Conservation (phyloP, 805 yeast species). For the Metschnikowia picachoensis region DNA sequence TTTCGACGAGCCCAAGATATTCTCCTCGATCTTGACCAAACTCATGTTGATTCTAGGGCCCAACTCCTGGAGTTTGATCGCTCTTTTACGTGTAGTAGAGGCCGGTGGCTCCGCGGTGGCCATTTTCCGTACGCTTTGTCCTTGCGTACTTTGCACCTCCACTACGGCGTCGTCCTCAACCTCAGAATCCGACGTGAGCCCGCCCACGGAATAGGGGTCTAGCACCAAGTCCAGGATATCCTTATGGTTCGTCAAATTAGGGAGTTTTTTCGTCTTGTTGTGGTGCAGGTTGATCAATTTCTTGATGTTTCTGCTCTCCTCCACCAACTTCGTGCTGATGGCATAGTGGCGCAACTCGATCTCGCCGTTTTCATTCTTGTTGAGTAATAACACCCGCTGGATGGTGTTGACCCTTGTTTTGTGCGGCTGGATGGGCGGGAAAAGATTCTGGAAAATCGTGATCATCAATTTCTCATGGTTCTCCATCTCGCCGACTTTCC, state of each 20-base stretch:
- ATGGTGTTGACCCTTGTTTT: constrained; percentile 68
- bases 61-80: constrained; percentile 85
- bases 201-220: constrained; percentile 79
- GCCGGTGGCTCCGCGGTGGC: constrained; percentile 17
- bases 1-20: constrained; percentile 77
- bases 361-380: constrained; percentile 67
- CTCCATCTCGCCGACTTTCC: constrained; percentile 56
- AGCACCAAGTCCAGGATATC: constrained; percentile 83
- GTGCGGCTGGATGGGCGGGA: constrained; percentile 92
- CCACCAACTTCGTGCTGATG: constrained; percentile 81
- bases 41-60: constrained; percentile 85
- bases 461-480: constrained; percentile 77
- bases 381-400: constrained; percentile 79
- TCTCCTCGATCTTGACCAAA: constrained; percentile 86
- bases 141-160: constrained; percentile 41
- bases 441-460: constrained; percentile 90
- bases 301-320: constrained; percentile 68
- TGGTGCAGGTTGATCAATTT: constrained; percentile 61
- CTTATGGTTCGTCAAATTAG: constrained; percentile 59
- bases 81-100: constrained; percentile 56
- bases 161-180: constrained; percentile 87
- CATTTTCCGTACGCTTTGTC: constrained; percentile 16
- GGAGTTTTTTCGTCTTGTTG: constrained; percentile 59
- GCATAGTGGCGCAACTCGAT: constrained; percentile 88
- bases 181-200: constrained; percentile 87